phyloP scores from a whole-genome alignment of 257 asterid species.

The Solanum chaucha region DNA sequence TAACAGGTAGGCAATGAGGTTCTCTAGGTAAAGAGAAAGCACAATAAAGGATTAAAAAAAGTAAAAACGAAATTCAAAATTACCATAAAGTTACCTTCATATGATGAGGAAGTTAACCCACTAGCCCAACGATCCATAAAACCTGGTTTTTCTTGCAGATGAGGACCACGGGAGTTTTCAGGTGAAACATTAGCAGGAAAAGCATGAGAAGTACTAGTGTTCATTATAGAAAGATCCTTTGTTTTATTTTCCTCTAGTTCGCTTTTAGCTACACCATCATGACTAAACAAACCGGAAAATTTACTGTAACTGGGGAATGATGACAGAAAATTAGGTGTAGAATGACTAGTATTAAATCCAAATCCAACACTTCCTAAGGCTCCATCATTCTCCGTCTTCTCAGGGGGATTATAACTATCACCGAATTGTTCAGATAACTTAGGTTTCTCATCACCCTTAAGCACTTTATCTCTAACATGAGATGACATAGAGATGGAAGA shows the following conservation, averaged over 20 bases:
- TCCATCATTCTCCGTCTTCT: slow-evolving; percentile 27
- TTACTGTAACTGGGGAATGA: slow-evolving; percentile 17
- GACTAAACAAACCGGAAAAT: slow-evolving; percentile 18
- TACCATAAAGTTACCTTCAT: slow-evolving; percentile 40
- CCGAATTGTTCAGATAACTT: slow-evolving; percentile 14
- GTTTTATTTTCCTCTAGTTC: slow-evolving; percentile 11
- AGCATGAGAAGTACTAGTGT: slow-evolving; percentile 26
- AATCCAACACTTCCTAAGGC: slow-evolving; percentile 23
- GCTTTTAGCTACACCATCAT: slow-evolving; percentile 17
- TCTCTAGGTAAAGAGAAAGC: not conserved
- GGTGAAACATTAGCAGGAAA: slow-evolving; percentile 23
- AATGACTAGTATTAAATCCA: slow-evolving; percentile 14
- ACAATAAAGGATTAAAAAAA: not conserved
- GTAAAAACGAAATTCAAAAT: not conserved
- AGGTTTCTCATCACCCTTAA: slow-evolving; percentile 22
- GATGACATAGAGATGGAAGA: slow-evolving; percentile 13
- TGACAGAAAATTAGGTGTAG: slow-evolving; percentile 12
- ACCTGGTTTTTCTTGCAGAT: slow-evolving; percentile 24
- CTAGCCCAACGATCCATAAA: slow-evolving; percentile 23
- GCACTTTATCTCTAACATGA: slow-evolving; percentile 21
- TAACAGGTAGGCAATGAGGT: not conserved
- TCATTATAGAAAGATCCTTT: slow-evolving; percentile 23
- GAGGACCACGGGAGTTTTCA: slow-evolving; percentile 22
- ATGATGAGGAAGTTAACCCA: slow-evolving; percentile 26
- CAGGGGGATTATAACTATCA: slow-evolving; percentile 13